Conservation (phyloP, 441 rosid genomes). For the Dalechampia spathulata region DNA sequence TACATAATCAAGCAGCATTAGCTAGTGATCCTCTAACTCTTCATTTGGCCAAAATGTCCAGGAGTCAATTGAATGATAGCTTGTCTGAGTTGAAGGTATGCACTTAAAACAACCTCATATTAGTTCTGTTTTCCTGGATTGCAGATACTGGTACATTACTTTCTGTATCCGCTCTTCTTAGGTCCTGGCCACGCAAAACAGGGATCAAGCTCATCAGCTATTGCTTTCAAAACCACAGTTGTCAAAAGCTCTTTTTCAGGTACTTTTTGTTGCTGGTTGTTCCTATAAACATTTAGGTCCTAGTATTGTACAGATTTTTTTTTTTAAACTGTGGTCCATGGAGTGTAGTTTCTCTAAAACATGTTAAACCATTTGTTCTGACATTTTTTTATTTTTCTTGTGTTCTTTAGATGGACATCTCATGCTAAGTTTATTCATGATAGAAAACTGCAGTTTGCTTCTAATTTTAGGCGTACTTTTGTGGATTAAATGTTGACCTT, state of each 20-base stretch:
- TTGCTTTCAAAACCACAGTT: conserved; percentile 69
- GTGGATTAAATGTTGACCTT: not conserved
- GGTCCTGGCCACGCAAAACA: conserved; percentile 68
- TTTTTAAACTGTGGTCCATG: not conserved
- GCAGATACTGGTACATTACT: conserved; percentile 1
- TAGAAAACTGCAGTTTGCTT: not conserved
- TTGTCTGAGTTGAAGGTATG: conserved; percentile 74
- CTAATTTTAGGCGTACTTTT: not conserved
- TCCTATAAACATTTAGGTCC: not conserved
- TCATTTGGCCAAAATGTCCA: conserved; percentile 83
- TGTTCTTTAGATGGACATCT: not conserved
- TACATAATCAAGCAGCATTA: conserved; percentile 39
- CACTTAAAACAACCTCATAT: conserved; percentile 8
- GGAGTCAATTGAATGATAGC: conserved; percentile 73
- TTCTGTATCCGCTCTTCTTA: conserved; percentile 22
- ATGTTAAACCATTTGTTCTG: not conserved
- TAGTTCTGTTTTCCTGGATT: conserved; percentile 6
- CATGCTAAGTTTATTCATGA: not conserved
- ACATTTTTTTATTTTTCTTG: not conserved
- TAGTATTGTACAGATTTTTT: not conserved
- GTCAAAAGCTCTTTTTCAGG: conserved; percentile 89
- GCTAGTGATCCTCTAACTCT: conserved; percentile 80
- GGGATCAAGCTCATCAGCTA: conserved; percentile 68
- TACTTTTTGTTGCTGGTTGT: conserved; percentile 15
- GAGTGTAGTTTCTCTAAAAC: not conserved